phyloP scores from a whole-genome alignment of 192 early-diverging fungal species.

The Rhizophlyctis rosea region DNA sequence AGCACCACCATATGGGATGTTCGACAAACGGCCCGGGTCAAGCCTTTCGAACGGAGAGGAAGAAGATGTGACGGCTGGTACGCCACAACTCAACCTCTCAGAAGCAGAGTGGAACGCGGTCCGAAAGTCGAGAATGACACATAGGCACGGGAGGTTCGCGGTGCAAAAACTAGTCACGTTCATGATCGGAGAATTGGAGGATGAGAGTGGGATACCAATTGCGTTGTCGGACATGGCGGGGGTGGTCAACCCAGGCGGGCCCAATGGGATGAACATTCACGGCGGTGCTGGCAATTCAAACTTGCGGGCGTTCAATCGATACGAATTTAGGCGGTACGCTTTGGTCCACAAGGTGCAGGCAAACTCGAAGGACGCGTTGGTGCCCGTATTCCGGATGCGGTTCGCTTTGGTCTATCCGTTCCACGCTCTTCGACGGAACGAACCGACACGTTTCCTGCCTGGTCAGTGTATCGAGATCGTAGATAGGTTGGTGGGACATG shows the following conservation, averaged over 20 bases:
- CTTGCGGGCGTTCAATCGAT: slow-evolving; percentile 21
- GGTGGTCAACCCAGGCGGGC: too few relatives aligned
- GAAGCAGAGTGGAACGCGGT: slow-evolving; percentile 26
- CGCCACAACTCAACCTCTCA: slow-evolving; percentile 10
- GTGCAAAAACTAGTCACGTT: slow-evolving; percentile 19
- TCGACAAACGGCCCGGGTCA: too few relatives aligned
- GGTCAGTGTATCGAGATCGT: slow-evolving; percentile 42
- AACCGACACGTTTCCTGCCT: slow-evolving; percentile 33
- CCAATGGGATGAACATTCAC: too few relatives aligned
- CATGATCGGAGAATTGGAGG: slow-evolving; percentile 33
- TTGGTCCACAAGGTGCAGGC: slow-evolving; percentile 23
- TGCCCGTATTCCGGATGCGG: slow-evolving; percentile 22
- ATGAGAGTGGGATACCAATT: too few relatives aligned
- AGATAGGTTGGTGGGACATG: slow-evolving; percentile 21
- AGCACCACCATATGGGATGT: too few relatives aligned
- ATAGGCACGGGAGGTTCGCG: slow-evolving; percentile 26
- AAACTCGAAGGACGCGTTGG: neutral
- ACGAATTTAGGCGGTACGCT: slow-evolving; percentile 43
- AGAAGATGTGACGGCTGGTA: neutral
- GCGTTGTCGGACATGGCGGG: too few relatives aligned
- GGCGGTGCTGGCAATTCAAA: too few relatives aligned
- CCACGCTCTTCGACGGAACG: slow-evolving; percentile 24
- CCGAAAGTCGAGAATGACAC: slow-evolving; percentile 23
- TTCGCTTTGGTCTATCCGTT: slow-evolving; percentile 41
- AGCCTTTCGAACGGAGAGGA: neutral